Base-by-base conservation (phyloP, 129 eudicot genomes). In the Artemisia argyi region DNA sequence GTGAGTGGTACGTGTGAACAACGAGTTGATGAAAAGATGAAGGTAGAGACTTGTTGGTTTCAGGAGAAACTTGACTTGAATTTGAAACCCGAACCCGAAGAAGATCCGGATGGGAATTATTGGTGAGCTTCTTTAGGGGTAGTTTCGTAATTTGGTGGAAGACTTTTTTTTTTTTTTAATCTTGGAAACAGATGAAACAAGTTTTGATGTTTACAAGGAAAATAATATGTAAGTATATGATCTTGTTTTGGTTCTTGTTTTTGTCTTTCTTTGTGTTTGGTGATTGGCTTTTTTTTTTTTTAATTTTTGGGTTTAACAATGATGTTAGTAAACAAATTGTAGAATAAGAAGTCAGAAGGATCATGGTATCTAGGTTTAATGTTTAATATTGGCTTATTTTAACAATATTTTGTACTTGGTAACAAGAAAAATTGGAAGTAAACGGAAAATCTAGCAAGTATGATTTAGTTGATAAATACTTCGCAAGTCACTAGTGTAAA, bases 31-130 rank as follows among this genome's bases (percentile, higher is more conserved):
- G 22, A 20, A 20, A 22, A 14, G 66, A 30, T 12, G 44, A 28
- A 61, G 11, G 47, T 74, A 66, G 80, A 83, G 57, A 56, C 90
- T 8, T 73, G 84, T 63, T 85, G 96, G 96, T 77, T 79, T 74
- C 89, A 80, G 56, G 85, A 87, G 82, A 87, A 82, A 78, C 91
- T 87, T 73, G 98, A 93, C 73, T 81, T 93, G 85, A 93, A 93
- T 66, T 59, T 66, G 80, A 80, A 77, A 71, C 98, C 97, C 69
- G 88, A 91, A 81, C 91, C 97, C 50, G 98, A 93, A 57, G 88
- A 85, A 57, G 88, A 85, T 51, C 83, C 84, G 4, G 88, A 84
- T 16, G 85, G 76, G 11, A 89, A 86, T 61, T 80, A 74, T 39
- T 89, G 82, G 79, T 75, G 84, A 83, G 50, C 28, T 32, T 3